phyloP scores from a whole-genome alignment of 441 rosid genomes.

The Euphorbia schlechtendalii region DNA sequence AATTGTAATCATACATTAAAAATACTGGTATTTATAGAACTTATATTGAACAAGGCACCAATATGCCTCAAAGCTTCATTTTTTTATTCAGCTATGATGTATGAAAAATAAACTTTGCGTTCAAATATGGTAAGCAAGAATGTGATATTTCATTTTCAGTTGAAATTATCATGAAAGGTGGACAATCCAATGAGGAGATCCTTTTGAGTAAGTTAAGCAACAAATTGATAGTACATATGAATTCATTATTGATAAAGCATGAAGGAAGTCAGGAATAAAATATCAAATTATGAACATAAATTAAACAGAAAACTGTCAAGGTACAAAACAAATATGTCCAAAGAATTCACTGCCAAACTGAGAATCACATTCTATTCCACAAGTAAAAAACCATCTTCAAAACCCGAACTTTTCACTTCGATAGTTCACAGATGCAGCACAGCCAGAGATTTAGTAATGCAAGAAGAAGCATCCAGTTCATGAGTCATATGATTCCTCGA shows the following conservation, averaged over 20 bases:
- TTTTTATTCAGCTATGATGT: background rate
- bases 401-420: too few relatives aligned
- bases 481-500: slow-evolving; percentile 69
- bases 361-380: slow-evolving; percentile 15
- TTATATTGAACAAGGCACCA: background rate
- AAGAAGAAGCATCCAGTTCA: slow-evolving; percentile 70
- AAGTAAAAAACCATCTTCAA: too few relatives aligned
- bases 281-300: slow-evolving; percentile 27
- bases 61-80: background rate
- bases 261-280: too few relatives aligned
- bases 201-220: too few relatives aligned
- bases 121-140: background rate
- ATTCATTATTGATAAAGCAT: slow-evolving; percentile 15
- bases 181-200: too few relatives aligned
- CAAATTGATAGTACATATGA: slow-evolving; percentile 1
- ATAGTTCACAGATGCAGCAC: slow-evolving; percentile 65
- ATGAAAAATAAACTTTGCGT: background rate
- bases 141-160: background rate
- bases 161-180: background rate
- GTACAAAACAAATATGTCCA: slow-evolving; percentile 24
- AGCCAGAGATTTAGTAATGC: slow-evolving; percentile 75
- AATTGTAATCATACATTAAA: slow-evolving; percentile 12
- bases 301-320: slow-evolving; percentile 19
- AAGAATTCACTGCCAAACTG: slow-evolving; percentile 28
- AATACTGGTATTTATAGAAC: background rate